These are phyloP conservation scores for Rhododendron kiyosumense DNA, from an alignment of 148 eudicot genomes.

Conservation along the genomic window DNA sequence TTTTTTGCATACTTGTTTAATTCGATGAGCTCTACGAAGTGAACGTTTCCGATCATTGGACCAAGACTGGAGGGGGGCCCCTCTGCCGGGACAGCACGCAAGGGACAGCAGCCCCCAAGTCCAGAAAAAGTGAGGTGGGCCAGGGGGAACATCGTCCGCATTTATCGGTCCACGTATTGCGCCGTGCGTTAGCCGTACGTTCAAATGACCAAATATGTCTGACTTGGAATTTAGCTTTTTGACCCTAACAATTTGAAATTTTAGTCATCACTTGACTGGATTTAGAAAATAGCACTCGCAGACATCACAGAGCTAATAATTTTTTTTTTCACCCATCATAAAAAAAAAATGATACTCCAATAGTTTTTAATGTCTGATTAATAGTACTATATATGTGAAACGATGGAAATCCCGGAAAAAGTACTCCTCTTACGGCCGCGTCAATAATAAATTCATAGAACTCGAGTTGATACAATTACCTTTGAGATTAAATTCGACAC, in stretches of 20 bases:
- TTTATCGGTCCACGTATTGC: slow-evolving; percentile 19
- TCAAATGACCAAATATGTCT: neutral
- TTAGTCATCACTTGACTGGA: neutral
- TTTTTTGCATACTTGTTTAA: too few species aligned
- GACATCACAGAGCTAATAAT: neutral
- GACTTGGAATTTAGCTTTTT: neutral
- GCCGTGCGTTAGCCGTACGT: slow-evolving; percentile 19
- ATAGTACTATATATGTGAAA: too few species aligned
- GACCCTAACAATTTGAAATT: neutral
- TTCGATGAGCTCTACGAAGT: too few species aligned
- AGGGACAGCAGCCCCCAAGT: too few species aligned
- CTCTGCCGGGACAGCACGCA: too few species aligned
- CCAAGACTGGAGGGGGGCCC: too few species aligned
- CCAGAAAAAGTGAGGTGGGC: neutral
- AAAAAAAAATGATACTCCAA: too few species aligned
- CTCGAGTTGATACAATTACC: neutral
- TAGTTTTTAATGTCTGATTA: too few species aligned
- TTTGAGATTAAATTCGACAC: neutral
- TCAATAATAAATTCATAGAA: neutral
- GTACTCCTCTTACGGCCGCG: neutral
- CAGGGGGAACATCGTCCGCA: slow-evolving; percentile 1
- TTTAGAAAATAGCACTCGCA: neutral
- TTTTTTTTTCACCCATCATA: too few species aligned
- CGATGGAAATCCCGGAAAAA: neutral
- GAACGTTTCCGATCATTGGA: too few species aligned